phyloP scores from a whole-genome alignment of 208 protist species.

The Trypanosoma cruzi region DNA sequence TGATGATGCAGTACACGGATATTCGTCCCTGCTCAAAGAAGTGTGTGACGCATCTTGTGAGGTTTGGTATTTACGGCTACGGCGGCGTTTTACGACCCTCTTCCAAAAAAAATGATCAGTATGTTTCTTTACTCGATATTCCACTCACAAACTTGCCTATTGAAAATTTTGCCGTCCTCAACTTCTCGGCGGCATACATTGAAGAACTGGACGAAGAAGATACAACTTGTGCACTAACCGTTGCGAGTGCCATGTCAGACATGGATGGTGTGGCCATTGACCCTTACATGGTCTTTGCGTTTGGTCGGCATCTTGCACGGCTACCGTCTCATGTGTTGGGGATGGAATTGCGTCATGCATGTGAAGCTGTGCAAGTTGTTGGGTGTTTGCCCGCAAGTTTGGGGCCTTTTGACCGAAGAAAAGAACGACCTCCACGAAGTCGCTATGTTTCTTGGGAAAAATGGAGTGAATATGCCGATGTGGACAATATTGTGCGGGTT shows the following conservation, averaged over 20 bases:
- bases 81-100: constrained; percentile 52
- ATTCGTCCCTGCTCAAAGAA: constrained; percentile 55
- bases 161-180: constrained; percentile 63
- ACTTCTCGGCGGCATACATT: constrained; percentile 42
- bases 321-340: constrained; percentile 41
- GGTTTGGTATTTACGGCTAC: constrained; percentile 74
- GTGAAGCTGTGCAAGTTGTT: constrained; percentile 60
- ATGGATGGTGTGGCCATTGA: constrained; percentile 81
- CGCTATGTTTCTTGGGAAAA: constrained; percentile 48
- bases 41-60: constrained; percentile 67
- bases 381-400: constrained; percentile 59
- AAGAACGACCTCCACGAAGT: constrained; percentile 24
- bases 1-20: constrained; percentile 39
- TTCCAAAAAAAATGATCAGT: constrained; percentile 31
- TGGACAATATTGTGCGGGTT: constrained; percentile 43
- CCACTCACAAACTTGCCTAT: constrained; percentile 24
- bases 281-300: constrained; percentile 82
- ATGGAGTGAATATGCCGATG: constrained; percentile 36
- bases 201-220: constrained; percentile 63
- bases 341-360: constrained; percentile 66
- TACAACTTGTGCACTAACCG: constrained; percentile 72
- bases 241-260: constrained; percentile 77
- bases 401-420: constrained; percentile 53
- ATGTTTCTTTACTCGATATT: constrained; percentile 39
- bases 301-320: constrained; percentile 57